A percentile compares a stretch with the other conserved stretches of the same genome.
Conservation (phyloP, 257 asterid species). For the Ocimum tenuiflorum region DNA sequence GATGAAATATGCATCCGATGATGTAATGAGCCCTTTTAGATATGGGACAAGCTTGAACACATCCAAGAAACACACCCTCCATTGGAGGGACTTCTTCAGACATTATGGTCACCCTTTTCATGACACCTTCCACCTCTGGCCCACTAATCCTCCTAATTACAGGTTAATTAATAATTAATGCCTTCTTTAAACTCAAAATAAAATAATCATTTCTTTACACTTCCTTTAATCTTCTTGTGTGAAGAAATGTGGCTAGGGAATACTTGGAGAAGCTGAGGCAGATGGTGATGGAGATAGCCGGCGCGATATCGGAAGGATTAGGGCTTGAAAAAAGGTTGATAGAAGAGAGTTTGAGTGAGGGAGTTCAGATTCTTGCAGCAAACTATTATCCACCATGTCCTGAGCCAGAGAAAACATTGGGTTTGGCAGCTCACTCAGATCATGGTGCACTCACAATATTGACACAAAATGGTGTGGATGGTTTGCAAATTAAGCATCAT, state of each 20-base stretch:
- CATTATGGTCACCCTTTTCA: conserved; percentile 45
- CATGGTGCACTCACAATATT: conserved; percentile 53
- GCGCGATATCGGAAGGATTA: conserved; percentile 48
- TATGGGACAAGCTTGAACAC: conserved; percentile 62
- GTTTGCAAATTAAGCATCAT: conserved; percentile 47
- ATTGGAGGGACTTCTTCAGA: conserved; percentile 61
- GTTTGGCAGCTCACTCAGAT: conserved; percentile 55
- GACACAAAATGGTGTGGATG: conserved; percentile 49
- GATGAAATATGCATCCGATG: conserved; percentile 40
- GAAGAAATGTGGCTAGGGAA: conserved; percentile 36
- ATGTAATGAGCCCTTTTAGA: conserved; percentile 50
- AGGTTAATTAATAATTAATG: too few species aligned
- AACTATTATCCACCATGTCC: conserved; percentile 62
- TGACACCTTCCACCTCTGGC: conserved; percentile 40
- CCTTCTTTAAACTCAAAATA: too few species aligned
- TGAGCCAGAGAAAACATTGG: conserved; percentile 50
- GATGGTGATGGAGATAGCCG: conserved; percentile 25
- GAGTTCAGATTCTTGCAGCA: conserved; percentile 40
- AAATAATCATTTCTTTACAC: too few species aligned
- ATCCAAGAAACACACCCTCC: conserved; percentile 26
- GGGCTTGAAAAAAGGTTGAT: conserved; percentile 38
- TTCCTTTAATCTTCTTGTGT: too few species aligned
- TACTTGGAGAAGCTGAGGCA: conserved; percentile 40
- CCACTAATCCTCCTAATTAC: conserved; percentile 38
- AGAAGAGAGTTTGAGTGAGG: conserved; percentile 35